Evolutionary conservation across 768 basidiomycete species (phyloP), one percentile per base, ranked within the genome.

Genomic region (Favolaschia claudopus): DNA sequence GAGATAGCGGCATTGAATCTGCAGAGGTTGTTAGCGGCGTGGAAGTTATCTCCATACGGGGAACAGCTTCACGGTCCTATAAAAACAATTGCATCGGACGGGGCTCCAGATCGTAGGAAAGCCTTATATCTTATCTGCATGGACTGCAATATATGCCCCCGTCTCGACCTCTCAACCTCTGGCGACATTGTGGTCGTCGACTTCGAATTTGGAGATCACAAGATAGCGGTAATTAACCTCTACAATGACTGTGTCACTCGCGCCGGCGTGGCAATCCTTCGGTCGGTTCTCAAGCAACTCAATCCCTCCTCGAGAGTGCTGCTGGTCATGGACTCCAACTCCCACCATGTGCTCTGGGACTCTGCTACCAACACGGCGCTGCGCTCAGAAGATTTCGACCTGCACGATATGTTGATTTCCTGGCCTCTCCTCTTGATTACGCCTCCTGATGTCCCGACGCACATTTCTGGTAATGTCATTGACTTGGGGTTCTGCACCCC

Each of bases 321-420:
- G 9, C 2, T 17, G 0, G 5, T 52, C 15, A 42, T 52, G 38
- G 38, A 51, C 28, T 51, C 50, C 1, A 51, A 51, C 14, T 51
- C 50, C 10, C 50, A 51, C 20, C 50, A 52, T 19, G 28, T 50
- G 17, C 49, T 38, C n/a, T 52, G 50, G 50, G 50, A 52, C 31
- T 52, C 50, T 1, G 15, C 1, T 7, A 42, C 39, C 20, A 10
- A 17, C 4, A 32, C 50, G 20, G 2, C 2, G 7, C 5, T 24
- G 4, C 38, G 50, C 15, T 6, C 6, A 6, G 39, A 52, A 25
- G 49, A 51, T 12, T 28, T 19, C 28, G 49, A 51, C 7, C 49
- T 40, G 2, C 49, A 51, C n/a, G 48, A 52, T n/a, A 14, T 52
- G 1, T 10, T 52, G 4, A 19, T 38, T 4, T 7, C 5, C 5